Percentiles rank a stretch among this genome's conserved stretches.
Evolutionary conservation across 2,329 filamentous ascomycete genomes (phyloP).

Genomic region (Pseudohalonectria lignicola): DNA sequence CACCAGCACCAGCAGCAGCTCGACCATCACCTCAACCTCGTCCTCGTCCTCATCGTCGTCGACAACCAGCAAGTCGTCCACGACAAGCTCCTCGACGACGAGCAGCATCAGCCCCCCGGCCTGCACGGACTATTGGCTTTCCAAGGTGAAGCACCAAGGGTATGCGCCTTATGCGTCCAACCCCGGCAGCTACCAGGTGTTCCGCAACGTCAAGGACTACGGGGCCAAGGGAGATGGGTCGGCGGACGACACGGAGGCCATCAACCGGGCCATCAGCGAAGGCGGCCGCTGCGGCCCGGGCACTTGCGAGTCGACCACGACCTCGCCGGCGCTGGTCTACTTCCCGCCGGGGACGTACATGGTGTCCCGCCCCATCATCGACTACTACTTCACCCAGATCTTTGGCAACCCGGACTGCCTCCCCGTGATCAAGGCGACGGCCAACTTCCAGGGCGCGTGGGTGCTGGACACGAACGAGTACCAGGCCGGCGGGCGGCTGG

Average conservation of each 20-base stretch:
- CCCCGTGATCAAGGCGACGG: conserved; percentile 7
- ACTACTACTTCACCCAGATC: conserved; percentile 10
- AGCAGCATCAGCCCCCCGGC: not conserved
- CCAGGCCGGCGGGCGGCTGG: conserved; percentile 16
- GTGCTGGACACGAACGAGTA: conserved; percentile 45
- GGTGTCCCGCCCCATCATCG: conserved; percentile 6
- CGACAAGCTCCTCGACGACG: not conserved
- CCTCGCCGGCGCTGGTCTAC: conserved; percentile 11
- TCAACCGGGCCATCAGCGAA: conserved; percentile 53
- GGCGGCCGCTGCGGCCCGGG: conserved; percentile 8
- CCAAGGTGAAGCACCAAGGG: conserved; percentile 8
- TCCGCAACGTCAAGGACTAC: conserved; percentile 12
- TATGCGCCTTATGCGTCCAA: conserved; percentile 5
- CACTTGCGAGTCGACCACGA: conserved; percentile 7
- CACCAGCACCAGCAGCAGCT: not conserved
- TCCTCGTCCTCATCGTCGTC: not conserved
- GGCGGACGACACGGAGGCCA: conserved; percentile 64
- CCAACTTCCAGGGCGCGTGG: conserved; percentile 1
- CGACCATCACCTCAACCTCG: not conserved
- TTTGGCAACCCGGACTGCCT: conserved; percentile 7
- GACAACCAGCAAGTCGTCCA: not conserved
- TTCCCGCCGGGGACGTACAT: conserved; percentile 11
- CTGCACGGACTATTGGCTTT: conserved; percentile 5
- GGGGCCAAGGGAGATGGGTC: conserved; percentile 64
- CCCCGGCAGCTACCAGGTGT: conserved; percentile 7